phyloP scores from a whole-genome alignment of 2,329 filamentous ascomycete genomes.

The Fusarium newnesense region DNA sequence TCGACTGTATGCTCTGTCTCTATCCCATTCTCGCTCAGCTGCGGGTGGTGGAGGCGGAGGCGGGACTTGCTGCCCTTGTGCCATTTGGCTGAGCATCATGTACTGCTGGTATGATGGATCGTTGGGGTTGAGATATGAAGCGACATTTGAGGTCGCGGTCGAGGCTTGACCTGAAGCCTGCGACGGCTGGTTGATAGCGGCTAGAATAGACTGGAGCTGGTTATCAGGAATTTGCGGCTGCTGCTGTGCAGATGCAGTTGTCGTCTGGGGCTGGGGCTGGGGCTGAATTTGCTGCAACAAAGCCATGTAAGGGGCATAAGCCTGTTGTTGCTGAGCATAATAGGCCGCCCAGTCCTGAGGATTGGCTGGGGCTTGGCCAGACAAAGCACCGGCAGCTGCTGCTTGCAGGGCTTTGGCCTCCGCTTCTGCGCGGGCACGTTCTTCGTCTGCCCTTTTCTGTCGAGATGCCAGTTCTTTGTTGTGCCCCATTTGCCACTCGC shows the following conservation, averaged over 20 bases:
- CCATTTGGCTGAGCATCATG: slow-evolving; percentile 52
- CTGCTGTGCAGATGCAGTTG: slow-evolving; percentile 35
- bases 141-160: slow-evolving; percentile 30
- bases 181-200: slow-evolving; percentile 54
- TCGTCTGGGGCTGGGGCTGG: slow-evolving; percentile 26
- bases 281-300: slow-evolving; percentile 52
- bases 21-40: slow-evolving; percentile 49
- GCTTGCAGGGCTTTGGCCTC: slow-evolving; percentile 47
- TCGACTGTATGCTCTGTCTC: slow-evolving; percentile 26
- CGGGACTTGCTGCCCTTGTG: slow-evolving; percentile 47
- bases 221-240: slow-evolving; percentile 49
- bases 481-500: slow-evolving; percentile 65
- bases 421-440: slow-evolving; percentile 49
- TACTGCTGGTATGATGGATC: slow-evolving; percentile 55
- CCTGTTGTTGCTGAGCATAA: slow-evolving; percentile 55
- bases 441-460: slow-evolving; percentile 53
- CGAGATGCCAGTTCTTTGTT: slow-evolving; percentile 53
- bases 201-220: slow-evolving; percentile 57
- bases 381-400: slow-evolving; percentile 29
- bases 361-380: slow-evolving; percentile 42
- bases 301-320: slow-evolving; percentile 56
- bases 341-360: slow-evolving; percentile 53
- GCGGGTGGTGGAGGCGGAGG: slow-evolving; percentile 39
- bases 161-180: slow-evolving; percentile 40
- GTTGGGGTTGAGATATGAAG: slow-evolving; percentile 49